phyloP scores from a whole-genome alignment of 192 early-diverging fungal species.

The Entophlyctis luteolus region DNA sequence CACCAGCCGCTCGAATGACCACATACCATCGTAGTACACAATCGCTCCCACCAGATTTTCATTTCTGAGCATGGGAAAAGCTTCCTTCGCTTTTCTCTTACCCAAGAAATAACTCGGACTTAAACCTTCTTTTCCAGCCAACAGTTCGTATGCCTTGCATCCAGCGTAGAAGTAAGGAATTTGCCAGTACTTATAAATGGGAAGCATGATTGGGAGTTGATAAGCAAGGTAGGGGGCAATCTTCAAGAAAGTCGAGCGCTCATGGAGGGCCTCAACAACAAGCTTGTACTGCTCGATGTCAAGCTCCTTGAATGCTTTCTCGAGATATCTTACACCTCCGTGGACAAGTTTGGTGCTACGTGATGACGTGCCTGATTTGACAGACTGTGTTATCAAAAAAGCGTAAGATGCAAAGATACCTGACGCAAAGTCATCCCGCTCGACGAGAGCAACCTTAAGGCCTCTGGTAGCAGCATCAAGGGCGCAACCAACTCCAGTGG shows the following conservation, averaged over 20 bases:
- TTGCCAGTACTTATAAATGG: constrained; percentile 95
- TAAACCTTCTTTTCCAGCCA: constrained; percentile 81
- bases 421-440: constrained; percentile 90
- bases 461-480: constrained; percentile 92
- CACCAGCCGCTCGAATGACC: neutral
- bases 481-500: constrained; percentile 87
- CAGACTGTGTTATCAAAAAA: neutral
- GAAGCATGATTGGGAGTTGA: constrained; percentile 92
- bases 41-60: constrained; percentile 87
- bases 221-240: constrained; percentile 94
- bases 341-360: constrained; percentile 94
- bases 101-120: constrained; percentile 81
- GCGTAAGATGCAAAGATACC: constrained; percentile 39
- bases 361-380: constrained; percentile 77
- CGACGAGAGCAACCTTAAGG: constrained; percentile 87
- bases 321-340: constrained; percentile 93
- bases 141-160: constrained; percentile 84
- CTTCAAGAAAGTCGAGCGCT: constrained; percentile 86
- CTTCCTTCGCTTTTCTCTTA: constrained; percentile 81
- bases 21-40: constrained; percentile 88
- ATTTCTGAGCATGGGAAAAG: constrained; percentile 90
- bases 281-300: constrained; percentile 97
- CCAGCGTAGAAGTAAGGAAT: constrained; percentile 95
- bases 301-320: constrained; percentile 90
- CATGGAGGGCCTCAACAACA: constrained; percentile 91